phyloP scores from a whole-genome alignment of 108 stramenopile genomes.

The Hondaea fermentalgiana region DNA sequence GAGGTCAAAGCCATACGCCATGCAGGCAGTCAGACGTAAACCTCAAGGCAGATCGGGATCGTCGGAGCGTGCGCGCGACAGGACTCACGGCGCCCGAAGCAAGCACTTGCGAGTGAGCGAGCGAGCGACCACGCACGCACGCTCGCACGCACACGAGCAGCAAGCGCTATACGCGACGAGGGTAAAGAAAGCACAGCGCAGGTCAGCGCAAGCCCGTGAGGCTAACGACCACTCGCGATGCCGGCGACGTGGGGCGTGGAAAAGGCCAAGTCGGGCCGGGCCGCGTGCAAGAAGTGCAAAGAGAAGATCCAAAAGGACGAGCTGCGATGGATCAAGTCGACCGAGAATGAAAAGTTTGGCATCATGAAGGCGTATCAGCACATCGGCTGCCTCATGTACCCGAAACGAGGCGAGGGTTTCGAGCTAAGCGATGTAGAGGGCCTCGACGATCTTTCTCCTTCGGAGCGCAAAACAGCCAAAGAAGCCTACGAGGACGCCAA shows the following conservation, averaged over 20 bases:
- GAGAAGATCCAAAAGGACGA: constrained; percentile 56
- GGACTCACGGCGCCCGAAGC: too few relatives aligned
- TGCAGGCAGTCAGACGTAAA: too few relatives aligned
- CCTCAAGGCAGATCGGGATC: too few relatives aligned
- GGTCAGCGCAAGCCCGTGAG: too few relatives aligned
- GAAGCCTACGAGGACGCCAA: neutral
- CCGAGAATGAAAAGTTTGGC: neutral
- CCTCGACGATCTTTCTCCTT: neutral
- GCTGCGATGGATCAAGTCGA: constrained; percentile 30
- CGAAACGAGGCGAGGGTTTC: neutral
- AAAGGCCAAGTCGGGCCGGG: constrained; percentile 53
- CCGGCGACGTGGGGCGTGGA: constrained; percentile 39
- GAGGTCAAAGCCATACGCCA: too few relatives aligned
- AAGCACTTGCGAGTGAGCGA: too few relatives aligned
- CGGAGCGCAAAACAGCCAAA: neutral
- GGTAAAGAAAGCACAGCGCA: too few relatives aligned
- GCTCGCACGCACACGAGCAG: too few relatives aligned
- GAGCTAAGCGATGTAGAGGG: neutral
- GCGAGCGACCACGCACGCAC: too few relatives aligned
- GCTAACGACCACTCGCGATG: too few relatives aligned
- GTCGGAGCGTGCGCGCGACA: too few relatives aligned
- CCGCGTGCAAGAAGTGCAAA: constrained; percentile 66
- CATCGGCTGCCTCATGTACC: constrained; percentile 10
- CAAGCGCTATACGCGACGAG: too few relatives aligned
- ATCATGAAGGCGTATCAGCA: neutral